Conservation (phyloP, 2,329 filamentous ascomycete genomes). For the Cladosporium sp. region DNA sequence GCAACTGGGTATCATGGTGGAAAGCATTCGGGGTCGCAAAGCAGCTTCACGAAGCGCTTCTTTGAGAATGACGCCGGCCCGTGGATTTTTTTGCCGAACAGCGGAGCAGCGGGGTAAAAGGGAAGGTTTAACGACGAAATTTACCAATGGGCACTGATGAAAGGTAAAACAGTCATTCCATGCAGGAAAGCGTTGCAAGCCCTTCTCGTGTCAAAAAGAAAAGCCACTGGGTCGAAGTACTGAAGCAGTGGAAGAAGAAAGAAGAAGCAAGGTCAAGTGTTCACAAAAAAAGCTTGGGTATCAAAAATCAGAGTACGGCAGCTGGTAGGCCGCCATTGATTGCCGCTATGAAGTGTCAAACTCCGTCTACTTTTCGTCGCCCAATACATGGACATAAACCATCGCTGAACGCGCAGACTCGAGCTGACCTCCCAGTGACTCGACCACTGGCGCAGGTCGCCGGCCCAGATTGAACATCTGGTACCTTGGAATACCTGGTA, state of each 20-base stretch:
- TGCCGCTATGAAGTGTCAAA: constrained; percentile 12
- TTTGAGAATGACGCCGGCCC: not conserved
- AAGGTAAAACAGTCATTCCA: too few relatives aligned
- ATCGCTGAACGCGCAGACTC: constrained; percentile 11
- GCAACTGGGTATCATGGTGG: constrained; percentile 18
- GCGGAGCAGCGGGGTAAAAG: not conserved
- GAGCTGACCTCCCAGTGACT: not conserved
- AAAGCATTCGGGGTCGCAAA: constrained; percentile 10
- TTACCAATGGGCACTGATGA: not conserved
- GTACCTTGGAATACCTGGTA: not conserved
- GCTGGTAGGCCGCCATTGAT: constrained; percentile 12
- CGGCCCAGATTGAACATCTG: constrained; percentile 11
- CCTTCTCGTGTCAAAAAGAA: too few relatives aligned
- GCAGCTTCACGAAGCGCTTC: not conserved
- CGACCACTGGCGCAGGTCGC: constrained; percentile 8
- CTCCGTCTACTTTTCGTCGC: constrained; percentile 14
- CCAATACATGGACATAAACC: not conserved
- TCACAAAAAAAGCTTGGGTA: constrained; percentile 12
- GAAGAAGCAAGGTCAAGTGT: not conserved
- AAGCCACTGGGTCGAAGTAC: too few relatives aligned
- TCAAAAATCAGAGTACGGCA: constrained; percentile 13
- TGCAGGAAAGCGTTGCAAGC: too few relatives aligned
- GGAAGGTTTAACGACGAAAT: constrained; percentile 2
- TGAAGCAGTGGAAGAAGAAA: not conserved
- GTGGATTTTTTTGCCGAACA: not conserved